These are phyloP conservation scores for Tuber borchii DNA, from an alignment of 495 filamentous ascomycete species.

Conservation along the genomic window DNA sequence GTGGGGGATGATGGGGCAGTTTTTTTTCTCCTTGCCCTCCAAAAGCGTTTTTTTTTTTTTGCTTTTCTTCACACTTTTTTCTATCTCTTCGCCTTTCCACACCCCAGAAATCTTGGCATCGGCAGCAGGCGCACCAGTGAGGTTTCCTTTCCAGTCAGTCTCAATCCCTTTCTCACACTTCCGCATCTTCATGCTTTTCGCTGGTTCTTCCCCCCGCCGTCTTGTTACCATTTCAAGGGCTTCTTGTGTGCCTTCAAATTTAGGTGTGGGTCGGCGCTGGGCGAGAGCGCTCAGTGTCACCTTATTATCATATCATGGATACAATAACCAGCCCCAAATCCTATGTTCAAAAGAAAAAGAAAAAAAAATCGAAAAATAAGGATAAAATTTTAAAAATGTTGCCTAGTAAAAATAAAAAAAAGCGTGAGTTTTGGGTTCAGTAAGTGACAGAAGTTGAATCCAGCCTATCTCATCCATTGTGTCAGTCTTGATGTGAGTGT, in stretches of 20 bases:
- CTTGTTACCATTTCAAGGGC: background rate
- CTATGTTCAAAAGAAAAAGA: background rate
- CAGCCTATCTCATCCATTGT: background rate
- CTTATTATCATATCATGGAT: background rate
- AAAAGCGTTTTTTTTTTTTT: conserved; percentile 18
- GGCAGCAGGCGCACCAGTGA: background rate
- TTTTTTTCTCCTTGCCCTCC: conserved; percentile 14
- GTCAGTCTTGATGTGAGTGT: background rate
- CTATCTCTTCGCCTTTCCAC: conserved; percentile 22
- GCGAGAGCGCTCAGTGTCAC: background rate
- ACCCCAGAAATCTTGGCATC: conserved; percentile 22
- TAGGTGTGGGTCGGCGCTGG: background rate
- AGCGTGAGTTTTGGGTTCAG: background rate
- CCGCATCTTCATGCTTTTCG: conserved; percentile 8
- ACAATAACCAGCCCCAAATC: background rate
- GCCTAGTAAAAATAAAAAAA: background rate
- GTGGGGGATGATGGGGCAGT: conserved; percentile 7
- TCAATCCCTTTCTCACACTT: conserved; percentile 10
- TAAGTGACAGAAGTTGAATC: background rate
- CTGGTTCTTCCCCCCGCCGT: conserved; percentile 13
- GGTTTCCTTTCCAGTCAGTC: background rate
- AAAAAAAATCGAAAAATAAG: background rate
- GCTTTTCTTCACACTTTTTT: conserved; percentile 5
- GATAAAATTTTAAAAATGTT: background rate
- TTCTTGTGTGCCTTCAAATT: background rate